phyloP scores from a whole-genome alignment of 148 eudicot species.

The Chenopodium berlandieri region DNA sequence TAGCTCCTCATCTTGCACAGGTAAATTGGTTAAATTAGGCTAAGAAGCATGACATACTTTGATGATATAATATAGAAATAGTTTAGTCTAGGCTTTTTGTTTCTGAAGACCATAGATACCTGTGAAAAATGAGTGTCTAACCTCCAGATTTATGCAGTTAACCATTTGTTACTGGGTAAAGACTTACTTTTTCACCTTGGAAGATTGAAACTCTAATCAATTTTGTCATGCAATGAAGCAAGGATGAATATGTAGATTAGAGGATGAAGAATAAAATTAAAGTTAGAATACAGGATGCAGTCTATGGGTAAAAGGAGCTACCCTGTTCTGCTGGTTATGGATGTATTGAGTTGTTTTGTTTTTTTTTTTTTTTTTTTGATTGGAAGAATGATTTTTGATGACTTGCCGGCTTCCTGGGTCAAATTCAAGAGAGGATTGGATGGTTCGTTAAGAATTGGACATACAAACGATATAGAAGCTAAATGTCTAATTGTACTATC shows the following conservation, averaged over 20 bases:
- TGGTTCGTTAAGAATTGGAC: background rate
- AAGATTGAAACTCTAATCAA: background rate
- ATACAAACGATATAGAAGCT: background rate
- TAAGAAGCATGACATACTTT: constrained; percentile 1
- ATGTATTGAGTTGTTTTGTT: background rate
- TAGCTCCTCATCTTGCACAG: constrained; percentile 93
- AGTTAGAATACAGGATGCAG: background rate
- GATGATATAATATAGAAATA: background rate
- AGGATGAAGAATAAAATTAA: background rate
- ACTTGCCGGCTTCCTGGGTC: background rate
- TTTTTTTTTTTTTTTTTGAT: background rate
- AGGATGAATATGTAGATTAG: background rate
- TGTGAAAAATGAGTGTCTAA: background rate
- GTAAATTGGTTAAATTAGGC: constrained; percentile 30
- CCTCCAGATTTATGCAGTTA: background rate
- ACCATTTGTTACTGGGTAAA: background rate
- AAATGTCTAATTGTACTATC: background rate
- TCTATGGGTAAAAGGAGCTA: background rate
- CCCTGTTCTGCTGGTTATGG: background rate
- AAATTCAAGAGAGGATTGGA: background rate
- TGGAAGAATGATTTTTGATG: background rate
- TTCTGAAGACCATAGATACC: background rate
- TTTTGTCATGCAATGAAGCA: background rate
- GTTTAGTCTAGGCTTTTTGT: background rate
- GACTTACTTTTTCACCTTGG: background rate